Percentiles rank a stretch among this genome's conserved stretches.
These are phyloP conservation scores for Wilhelminamyces savonicus DNA, from an alignment of 805 yeast species.

Conservation along the genomic window DNA sequence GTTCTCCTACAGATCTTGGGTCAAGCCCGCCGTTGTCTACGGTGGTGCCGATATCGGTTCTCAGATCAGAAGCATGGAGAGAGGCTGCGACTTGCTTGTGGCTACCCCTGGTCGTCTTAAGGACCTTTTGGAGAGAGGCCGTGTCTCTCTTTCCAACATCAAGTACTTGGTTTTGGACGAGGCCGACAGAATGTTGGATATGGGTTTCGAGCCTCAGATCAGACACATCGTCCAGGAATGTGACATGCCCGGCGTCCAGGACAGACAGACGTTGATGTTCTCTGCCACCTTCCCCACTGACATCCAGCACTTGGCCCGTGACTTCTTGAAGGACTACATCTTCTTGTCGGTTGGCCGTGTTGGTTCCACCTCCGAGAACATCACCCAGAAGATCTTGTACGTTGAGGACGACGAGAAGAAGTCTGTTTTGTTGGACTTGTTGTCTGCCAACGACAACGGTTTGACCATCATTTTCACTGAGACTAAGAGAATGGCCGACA, in stretches of 20 bases:
- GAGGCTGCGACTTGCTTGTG: constrained; percentile 93
- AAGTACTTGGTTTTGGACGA: constrained; percentile 94
- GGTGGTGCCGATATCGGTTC: constrained; percentile 95
- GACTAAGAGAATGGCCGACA: constrained; percentile 98
- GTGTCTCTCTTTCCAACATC: constrained; percentile 81
- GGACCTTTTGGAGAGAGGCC: constrained; percentile 93
- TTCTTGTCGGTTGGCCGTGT: constrained; percentile 98
- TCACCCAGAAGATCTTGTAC: constrained; percentile 86
- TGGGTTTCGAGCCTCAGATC: constrained; percentile 99
- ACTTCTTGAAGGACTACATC: constrained; percentile 91
- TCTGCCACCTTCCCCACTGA: constrained; percentile 99
- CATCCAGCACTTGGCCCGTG: constrained; percentile 95
- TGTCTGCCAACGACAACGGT: constrained; percentile 71
- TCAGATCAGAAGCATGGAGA: constrained; percentile 82
- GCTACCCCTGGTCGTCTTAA: constrained; percentile 99
- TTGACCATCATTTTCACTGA: constrained; percentile 94
- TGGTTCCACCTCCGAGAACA: constrained; percentile 98
- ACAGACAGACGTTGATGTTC: constrained; percentile 97
- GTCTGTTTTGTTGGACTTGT: constrained; percentile 78
- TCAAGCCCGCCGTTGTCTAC: constrained; percentile 89
- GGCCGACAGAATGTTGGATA: constrained; percentile 99
- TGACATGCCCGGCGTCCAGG: constrained; percentile 90
- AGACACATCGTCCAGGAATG: constrained; percentile 96
- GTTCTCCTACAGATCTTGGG: constrained; percentile 98
- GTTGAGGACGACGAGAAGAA: constrained; percentile 94